Base-by-base conservation (phyloP, 2,329 filamentous ascomycete genomes). In the Aquanectria penicillioides region DNA sequence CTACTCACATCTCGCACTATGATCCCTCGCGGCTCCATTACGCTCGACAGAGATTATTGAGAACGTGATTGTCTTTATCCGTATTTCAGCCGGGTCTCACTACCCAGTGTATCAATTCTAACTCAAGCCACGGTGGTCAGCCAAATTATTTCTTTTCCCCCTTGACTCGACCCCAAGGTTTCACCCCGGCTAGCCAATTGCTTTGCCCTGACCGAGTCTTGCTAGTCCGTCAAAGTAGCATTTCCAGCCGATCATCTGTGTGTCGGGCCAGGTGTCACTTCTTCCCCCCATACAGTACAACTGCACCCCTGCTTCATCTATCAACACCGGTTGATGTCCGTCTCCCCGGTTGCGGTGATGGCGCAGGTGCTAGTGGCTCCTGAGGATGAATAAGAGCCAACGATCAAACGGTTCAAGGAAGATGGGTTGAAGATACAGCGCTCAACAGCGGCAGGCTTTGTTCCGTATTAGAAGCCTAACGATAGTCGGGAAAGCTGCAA, bases 41-140 rank as follows among this genome's bases (percentile, higher is more conserved):
- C 62, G 57, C 57, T 63, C 34, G 44, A 57, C 62, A 46, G 49
- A 57, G 47, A 52, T 61, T 34, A 48, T 31, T 28, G 23, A 26
- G 15, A 28, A n/a, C 33, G 37, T 36, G 25, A 22, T 31, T 57
- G 61, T 62, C 51, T 64, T 38, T 37, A 51, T 46, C 41, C n/a
- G n/a, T n/a, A n/a, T n/a, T n/a, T 41, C 17, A 34, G 37, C 28
- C 33, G 25, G 26, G 51, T 51, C 44, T 56, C 46, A 56, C 25
- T 28, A 8, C 26, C 38, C 49, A 25, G 17, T 22, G 23, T 20
- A 46, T 37, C 23, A 38, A n/a, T 28, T 38, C 50, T 29, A 41
- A 15, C 33, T 47, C 36, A 38, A 52, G 44, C 48, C 38, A 38
- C 44, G n/a, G 51, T 37, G 31, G 31, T 61, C 48, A 43, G 52